These are phyloP conservation scores for Arctium minus DNA, from an alignment of 129 eudicot genomes.

Conservation along the genomic window DNA sequence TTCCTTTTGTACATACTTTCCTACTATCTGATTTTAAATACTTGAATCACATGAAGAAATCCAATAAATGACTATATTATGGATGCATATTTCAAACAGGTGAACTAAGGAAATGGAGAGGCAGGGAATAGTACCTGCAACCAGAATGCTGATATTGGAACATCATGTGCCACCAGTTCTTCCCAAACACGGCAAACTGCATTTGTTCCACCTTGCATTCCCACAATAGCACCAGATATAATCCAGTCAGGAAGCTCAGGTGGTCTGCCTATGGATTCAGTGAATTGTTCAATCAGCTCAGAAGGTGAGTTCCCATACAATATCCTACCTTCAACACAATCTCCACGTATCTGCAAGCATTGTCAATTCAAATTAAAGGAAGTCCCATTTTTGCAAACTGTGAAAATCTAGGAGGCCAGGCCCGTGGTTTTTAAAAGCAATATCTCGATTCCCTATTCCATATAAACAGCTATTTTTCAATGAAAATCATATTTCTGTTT, in stretches of 20 bases:
- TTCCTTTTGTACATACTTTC: neutral
- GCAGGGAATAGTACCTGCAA: slow-evolving; percentile 62
- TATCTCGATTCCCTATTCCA: neutral
- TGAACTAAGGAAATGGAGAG: neutral
- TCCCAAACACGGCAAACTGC: slow-evolving; percentile 71
- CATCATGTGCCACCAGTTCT: slow-evolving; percentile 45
- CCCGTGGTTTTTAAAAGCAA: neutral
- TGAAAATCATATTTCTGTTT: neutral
- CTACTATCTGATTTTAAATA: neutral
- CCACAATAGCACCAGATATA: slow-evolving; percentile 95
- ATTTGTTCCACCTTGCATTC: slow-evolving; percentile 99
- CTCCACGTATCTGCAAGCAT: slow-evolving; percentile 71
- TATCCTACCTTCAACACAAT: slow-evolving; percentile 72
- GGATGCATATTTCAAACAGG: neutral
- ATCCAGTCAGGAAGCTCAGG: slow-evolving; percentile 94
- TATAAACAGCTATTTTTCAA: no score
- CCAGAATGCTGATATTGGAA: slow-evolving; percentile 96
- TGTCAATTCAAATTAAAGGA: neutral
- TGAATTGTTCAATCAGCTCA: slow-evolving; percentile 78
- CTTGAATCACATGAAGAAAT: neutral
- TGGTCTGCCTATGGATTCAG: slow-evolving; percentile 91
- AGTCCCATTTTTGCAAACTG: neutral
- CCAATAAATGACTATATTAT: neutral
- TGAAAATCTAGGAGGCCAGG: neutral
- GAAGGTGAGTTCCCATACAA: slow-evolving; percentile 82